These are phyloP conservation scores for Rhododendron vialii DNA, from an alignment of 148 eudicot species.

Conservation along the genomic window DNA sequence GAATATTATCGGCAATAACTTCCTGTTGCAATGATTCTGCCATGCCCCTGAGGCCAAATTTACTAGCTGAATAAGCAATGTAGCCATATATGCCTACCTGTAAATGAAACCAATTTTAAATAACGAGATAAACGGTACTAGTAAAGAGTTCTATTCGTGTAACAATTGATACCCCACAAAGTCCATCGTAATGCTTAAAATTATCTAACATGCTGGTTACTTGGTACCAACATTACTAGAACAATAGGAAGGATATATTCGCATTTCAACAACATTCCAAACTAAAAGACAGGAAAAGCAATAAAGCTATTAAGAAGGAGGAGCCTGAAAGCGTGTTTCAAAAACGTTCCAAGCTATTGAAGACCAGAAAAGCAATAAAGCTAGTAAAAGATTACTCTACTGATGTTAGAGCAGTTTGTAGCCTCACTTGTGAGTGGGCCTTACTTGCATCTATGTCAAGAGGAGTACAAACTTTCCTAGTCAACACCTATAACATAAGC, in stretches of 20 bases:
- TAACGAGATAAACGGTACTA: not conserved
- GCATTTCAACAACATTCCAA: not conserved
- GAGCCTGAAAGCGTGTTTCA: not conserved
- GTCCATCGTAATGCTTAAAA: not conserved
- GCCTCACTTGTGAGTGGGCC: not conserved
- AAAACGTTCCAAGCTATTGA: not conserved
- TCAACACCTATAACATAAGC: not conserved
- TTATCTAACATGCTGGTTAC: not conserved
- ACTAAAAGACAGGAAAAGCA: not conserved
- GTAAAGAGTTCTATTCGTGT: not conserved
- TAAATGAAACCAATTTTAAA: not conserved
- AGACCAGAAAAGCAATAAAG: not conserved
- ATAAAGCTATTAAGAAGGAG: not conserved
- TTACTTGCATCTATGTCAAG: not conserved
- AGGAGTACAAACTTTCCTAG: not conserved
- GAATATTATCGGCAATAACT: slow-evolving; percentile 69
- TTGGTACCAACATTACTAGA: not conserved
- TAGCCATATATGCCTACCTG: slow-evolving; percentile 94
- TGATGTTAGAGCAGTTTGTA: not conserved
- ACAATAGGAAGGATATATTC: not conserved
- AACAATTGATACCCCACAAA: not conserved
- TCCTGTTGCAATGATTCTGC: slow-evolving; percentile 95
- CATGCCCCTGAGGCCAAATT: slow-evolving; percentile 90
- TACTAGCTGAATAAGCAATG: slow-evolving; percentile 93
- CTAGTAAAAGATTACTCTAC: not conserved